A percentile compares a stretch with the other conserved stretches of the same genome.
Conservation (phyloP, 2,329 filamentous ascomycete species). For the Aureobasidium sp. region DNA sequence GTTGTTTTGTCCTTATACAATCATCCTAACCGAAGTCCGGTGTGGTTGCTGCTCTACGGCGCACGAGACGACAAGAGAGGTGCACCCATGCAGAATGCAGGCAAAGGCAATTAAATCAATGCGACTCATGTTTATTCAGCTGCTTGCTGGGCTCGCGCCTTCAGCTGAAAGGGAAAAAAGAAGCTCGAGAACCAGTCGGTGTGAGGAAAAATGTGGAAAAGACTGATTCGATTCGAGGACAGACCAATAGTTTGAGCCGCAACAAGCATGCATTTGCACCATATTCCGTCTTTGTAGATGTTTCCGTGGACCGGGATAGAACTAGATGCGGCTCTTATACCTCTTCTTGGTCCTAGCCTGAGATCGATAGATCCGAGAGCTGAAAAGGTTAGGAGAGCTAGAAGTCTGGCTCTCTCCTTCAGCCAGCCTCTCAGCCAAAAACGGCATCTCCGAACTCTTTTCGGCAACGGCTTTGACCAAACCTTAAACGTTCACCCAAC, state of each 20-base stretch:
- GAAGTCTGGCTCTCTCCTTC: neutral
- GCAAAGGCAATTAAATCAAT: neutral
- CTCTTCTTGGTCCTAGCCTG: neutral
- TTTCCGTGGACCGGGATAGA: neutral
- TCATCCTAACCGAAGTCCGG: neutral
- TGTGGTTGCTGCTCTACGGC: neutral
- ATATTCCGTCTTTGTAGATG: neutral
- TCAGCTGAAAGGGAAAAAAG: neutral
- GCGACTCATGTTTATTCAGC: neutral
- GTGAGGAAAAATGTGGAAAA: neutral
- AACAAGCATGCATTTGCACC: neutral
- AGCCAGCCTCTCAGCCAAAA: conserved; percentile 1
- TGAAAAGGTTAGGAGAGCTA: too few species aligned
- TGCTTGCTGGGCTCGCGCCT: neutral
- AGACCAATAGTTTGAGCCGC: neutral
- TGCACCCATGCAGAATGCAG: too few species aligned
- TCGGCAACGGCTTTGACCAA: neutral
- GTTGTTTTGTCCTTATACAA: neutral
- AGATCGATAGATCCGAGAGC: neutral
- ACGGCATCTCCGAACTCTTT: conserved; percentile 13
- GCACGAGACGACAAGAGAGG: neutral
- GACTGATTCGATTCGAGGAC: too few species aligned
- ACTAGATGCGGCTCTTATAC: neutral
- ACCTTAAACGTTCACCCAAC: neutral
- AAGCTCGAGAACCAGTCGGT: neutral